Evolutionary conservation across 148 eudicot species (phyloP).

Genomic region (Rhododendron vialii): DNA sequence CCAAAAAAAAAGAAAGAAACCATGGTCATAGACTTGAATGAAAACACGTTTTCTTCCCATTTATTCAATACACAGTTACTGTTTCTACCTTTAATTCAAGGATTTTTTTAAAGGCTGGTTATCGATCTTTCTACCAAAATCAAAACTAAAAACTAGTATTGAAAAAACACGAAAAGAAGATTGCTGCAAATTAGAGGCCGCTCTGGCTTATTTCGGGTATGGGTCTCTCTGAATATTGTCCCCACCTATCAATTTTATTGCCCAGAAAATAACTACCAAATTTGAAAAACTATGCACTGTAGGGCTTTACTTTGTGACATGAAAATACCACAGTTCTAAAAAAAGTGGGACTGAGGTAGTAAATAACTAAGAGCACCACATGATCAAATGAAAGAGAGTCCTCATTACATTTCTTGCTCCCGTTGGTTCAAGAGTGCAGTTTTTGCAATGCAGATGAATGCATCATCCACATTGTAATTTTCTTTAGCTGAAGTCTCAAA

Average conservation of each 20-base stretch:
- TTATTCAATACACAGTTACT: neutral
- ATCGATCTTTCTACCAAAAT: neutral
- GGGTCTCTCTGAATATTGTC: neutral
- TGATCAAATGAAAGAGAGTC: neutral
- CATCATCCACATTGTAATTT: constrained; percentile 49
- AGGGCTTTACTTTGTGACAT: neutral
- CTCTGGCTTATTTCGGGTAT: neutral
- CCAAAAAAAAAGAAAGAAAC: too few species aligned
- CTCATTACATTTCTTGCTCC: constrained; percentile 35
- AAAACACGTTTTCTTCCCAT: neutral
- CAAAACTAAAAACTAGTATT: neutral
- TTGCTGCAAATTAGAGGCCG: neutral
- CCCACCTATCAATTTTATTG: neutral
- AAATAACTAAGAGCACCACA: neutral
- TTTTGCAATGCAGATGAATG: constrained; percentile 49
- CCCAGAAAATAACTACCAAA: neutral
- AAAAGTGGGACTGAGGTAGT: neutral
- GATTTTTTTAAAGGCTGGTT: neutral
- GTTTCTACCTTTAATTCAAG: neutral
- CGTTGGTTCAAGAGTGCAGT: constrained; percentile 41
- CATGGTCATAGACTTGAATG: neutral
- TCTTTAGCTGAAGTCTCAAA: constrained; percentile 70
- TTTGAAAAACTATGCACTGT: neutral
- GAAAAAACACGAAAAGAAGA: neutral
- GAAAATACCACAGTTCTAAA: neutral